A percentile compares a stretch with the other conserved stretches of the same genome.
Conservation (phyloP, 2,329 filamentous ascomycete genomes). For the Colletotrichum sp. region DNA sequence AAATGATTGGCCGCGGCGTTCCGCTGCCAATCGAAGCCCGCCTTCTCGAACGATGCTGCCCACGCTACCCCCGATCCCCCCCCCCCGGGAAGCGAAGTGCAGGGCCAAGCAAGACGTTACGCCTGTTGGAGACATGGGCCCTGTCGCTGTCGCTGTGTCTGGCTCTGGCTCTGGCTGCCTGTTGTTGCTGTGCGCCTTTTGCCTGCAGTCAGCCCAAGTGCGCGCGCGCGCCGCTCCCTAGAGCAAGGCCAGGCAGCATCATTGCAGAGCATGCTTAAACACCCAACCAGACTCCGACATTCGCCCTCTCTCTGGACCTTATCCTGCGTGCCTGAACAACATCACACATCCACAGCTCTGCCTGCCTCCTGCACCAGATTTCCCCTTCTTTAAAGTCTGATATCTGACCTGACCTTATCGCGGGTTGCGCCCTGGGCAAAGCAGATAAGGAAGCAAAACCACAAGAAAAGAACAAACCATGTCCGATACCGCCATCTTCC, state of each 20-base stretch:
- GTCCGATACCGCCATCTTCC: background rate
- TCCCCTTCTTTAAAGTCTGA: background rate
- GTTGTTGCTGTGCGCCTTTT: background rate
- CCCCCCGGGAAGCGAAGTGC: background rate
- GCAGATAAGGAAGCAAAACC: background rate
- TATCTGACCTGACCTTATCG: background rate
- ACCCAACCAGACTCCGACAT: background rate
- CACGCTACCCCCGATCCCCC: background rate
- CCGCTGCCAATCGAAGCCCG: background rate
- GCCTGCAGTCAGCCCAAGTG: background rate
- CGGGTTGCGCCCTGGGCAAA: background rate
- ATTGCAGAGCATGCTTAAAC: background rate
- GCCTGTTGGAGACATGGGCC: background rate
- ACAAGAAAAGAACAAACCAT: background rate
- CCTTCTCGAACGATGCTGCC: background rate
- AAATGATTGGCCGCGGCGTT: background rate
- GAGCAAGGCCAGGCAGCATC: background rate
- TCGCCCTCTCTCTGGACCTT: too few relatives aligned
- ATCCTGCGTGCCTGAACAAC: background rate
- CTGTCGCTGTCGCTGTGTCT: background rate
- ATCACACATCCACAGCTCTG: background rate
- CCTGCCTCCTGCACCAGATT: background rate
- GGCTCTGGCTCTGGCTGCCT: background rate
- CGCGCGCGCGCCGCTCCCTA: background rate
- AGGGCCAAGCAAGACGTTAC: background rate